Evolutionary conservation across 1,284 basidiomycete genomes (phyloP).

Genomic region (Dichomitus squalens): DNA sequence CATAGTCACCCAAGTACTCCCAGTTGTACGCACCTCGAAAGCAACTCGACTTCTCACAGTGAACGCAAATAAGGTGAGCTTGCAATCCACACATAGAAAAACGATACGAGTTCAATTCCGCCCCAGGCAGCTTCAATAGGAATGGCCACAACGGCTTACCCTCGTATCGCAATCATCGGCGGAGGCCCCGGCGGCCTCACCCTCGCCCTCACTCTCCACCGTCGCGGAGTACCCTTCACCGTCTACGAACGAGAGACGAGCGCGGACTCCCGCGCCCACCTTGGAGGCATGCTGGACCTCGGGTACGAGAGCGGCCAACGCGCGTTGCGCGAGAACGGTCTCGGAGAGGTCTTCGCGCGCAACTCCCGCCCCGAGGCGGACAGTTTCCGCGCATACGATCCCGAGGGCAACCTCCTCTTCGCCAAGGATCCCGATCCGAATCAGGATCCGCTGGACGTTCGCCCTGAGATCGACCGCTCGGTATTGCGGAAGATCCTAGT

Average conservation of each 20-base stretch:
- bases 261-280: slow-evolving; percentile 2
- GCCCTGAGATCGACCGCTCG: slow-evolving; percentile 19
- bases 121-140: too few relatives aligned
- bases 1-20: too few relatives aligned
- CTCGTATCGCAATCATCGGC: slow-evolving; percentile 20
- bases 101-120: too few relatives aligned
- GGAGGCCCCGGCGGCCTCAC: slow-evolving; percentile 15
- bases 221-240: slow-evolving; percentile 16
- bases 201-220: slow-evolving; percentile 14
- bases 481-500: slow-evolving; percentile 14
- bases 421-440: background rate
- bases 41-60: too few relatives aligned
- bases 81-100: too few relatives aligned
- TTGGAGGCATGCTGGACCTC: slow-evolving; percentile 22
- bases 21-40: too few relatives aligned
- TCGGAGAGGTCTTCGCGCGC: slow-evolving; percentile 7
- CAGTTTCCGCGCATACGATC: slow-evolving; percentile 1
- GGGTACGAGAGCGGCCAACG: slow-evolving; percentile 16
- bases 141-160: background rate
- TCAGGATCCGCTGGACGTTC: background rate
- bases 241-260: slow-evolving; percentile 19
- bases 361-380: slow-evolving; percentile 13
- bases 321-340: slow-evolving; percentile 19
- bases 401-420: slow-evolving; percentile 3
- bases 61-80: too few relatives aligned